phyloP scores from a whole-genome alignment of 345 rosid species.

The Fremontodendron californicum region DNA sequence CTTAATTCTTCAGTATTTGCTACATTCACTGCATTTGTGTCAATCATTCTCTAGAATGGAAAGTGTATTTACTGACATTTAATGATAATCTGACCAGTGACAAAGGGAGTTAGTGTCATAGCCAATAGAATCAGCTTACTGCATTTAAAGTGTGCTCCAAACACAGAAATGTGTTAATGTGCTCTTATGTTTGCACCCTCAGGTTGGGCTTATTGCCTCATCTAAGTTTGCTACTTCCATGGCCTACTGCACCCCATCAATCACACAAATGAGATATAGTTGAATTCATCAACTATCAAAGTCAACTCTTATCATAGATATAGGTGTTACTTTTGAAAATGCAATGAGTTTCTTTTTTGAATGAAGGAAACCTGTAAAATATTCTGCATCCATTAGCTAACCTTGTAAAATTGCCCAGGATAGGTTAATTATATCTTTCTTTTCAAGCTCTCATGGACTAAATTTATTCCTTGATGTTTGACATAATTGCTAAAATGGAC shows the following conservation, averaged over 20 bases:
- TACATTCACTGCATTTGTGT: not conserved
- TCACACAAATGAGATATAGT: not conserved
- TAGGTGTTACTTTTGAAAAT: not conserved
- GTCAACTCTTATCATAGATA: not conserved
- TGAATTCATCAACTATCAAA: not conserved
- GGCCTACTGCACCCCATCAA: not conserved
- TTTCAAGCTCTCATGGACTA: not conserved
- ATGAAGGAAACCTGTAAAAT: not conserved
- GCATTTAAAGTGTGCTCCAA: slow-evolving; percentile 1
- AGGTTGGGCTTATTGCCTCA: not conserved
- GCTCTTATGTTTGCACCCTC: not conserved
- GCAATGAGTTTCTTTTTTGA: not conserved
- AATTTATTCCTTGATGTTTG: not conserved
- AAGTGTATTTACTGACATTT: not conserved
- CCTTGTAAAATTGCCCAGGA: not conserved
- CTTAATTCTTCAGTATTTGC: not conserved
- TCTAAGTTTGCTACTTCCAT: not conserved
- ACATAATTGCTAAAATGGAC: not conserved
- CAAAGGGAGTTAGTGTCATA: not conserved
- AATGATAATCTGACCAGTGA: slow-evolving; percentile 1
- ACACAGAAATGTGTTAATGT: not conserved
- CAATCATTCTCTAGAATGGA: not conserved
- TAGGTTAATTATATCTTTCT: not conserved
- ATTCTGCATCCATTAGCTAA: not conserved
- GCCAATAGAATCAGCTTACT: not conserved